Evolutionary conservation across 768 basidiomycete species (phyloP), one percentile per base, ranked within the genome.

Genomic region (Nevesoporus exiguus): DNA sequence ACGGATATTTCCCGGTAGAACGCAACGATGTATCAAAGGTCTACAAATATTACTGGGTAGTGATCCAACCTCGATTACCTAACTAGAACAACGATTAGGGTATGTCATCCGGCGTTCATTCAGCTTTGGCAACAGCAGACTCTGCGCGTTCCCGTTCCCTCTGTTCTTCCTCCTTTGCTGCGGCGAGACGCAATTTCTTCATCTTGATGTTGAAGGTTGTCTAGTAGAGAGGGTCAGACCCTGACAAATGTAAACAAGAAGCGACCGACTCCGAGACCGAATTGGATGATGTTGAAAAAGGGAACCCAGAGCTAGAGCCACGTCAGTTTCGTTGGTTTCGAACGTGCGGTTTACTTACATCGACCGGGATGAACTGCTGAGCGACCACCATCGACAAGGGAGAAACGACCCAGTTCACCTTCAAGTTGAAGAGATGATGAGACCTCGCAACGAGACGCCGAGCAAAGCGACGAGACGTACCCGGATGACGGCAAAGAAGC

Each of bases 371-470:
- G 68, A 87, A 91, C 55, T 76, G 84, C 68, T 93, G 92, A 7
- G 93, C 93, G 60, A 91, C 72, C 8, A 81, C 71, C 71, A 91
- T 76, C 6, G 88, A 81, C 46, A 88, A 58, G 21, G 93, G 93
- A 13, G 87, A 88, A 27, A 87, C 81, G 31, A 88, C 71, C 91
- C 89, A 93, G 22, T 83, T 84, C 51, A 92, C 79, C 91, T 93
- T 63, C 43, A 1, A 19, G 37, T 93, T 63, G 45, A 1, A 19
- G 37, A 48, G n/a, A 31, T 13, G 37, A 43, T 58, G 24, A 52
- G 49, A 40, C 37, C 41, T 21, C 42, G 45, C 22, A 13, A 53
- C 24, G 40, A 46, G 29, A 27, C 40, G 27, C 39, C 21, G 25
- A 42, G 21, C 14, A 25, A 21, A 17, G 49, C 3, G 36, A 21